A percentile compares a stretch with the other conserved stretches of the same genome.
Conservation (phyloP, 164 flowering plant genomes). For the Pachysandra terminalis region DNA sequence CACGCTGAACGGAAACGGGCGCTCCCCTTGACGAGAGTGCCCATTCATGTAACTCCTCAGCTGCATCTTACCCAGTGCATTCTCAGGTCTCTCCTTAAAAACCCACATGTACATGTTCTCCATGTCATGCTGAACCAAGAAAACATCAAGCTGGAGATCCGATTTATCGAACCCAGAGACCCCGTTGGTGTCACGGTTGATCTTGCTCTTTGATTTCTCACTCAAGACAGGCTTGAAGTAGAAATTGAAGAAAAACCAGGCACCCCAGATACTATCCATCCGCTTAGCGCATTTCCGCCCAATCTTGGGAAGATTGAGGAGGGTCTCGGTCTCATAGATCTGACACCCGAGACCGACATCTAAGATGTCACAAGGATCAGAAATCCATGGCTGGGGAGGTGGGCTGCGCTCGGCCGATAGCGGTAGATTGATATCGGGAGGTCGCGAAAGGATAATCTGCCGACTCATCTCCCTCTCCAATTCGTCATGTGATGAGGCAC, state of each 20-base stretch:
- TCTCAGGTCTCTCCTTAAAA: constrained; percentile 92
- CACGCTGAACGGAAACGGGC: constrained; percentile 81
- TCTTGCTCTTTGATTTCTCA: constrained; percentile 72
- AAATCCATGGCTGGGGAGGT: constrained; percentile 69
- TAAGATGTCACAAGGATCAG: too few species aligned
- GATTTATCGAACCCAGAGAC: constrained; percentile 70
- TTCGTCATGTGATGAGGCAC: too few species aligned
- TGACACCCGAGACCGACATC: constrained; percentile 76
- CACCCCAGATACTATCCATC: constrained; percentile 66
- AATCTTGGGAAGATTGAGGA: constrained; percentile 46
- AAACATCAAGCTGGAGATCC: constrained; percentile 73
- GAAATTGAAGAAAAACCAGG: too few species aligned
- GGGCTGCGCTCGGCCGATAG: constrained; percentile 75
- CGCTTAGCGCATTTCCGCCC: constrained; percentile 76
- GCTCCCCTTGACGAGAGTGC: constrained; percentile 89
- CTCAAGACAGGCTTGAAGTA: constrained; percentile 74
- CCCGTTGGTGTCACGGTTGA: constrained; percentile 55
- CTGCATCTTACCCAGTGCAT: constrained; percentile 96
- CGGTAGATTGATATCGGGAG: constrained; percentile 90
- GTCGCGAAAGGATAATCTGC: constrained; percentile 47
- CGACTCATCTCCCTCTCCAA: constrained; percentile 67
- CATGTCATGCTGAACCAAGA: too few species aligned
- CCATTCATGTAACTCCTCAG: constrained; percentile 96
- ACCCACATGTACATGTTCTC: constrained; percentile 99
- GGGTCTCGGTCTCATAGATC: constrained; percentile 57